Evolutionary conservation across 495 filamentous ascomycete species (phyloP).

Genomic region (Letharia columbiana): DNA sequence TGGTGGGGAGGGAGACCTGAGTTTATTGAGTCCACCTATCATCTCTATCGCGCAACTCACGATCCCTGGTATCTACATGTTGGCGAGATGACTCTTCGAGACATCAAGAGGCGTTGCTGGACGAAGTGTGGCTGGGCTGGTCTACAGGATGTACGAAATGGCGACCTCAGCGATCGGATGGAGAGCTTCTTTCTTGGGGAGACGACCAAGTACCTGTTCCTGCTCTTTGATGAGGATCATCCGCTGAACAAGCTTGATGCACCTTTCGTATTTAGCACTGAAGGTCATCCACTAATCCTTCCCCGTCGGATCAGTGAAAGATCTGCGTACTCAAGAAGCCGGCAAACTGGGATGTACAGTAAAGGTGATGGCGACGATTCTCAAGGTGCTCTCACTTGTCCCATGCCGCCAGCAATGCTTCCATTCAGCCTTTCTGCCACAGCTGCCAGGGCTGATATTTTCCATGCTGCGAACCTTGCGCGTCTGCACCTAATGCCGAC

Average conservation of each 20-base stretch:
- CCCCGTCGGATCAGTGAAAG: conserved; percentile 36
- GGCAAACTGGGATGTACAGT: neutral
- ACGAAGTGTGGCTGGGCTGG: conserved; percentile 92
- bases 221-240: conserved; percentile 79
- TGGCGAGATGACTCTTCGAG: conserved; percentile 87
- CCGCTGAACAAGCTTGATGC: conserved; percentile 80
- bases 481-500: conserved; percentile 68
- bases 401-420: conserved; percentile 44
- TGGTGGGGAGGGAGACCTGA: conserved; percentile 96
- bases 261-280: conserved; percentile 87
- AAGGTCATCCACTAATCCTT: conserved; percentile 88
- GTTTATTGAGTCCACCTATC: conserved; percentile 92
- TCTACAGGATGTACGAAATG: conserved; percentile 82
- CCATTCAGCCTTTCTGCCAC: conserved; percentile 68
- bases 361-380: neutral
- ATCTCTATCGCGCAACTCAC: conserved; percentile 83
- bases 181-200: conserved; percentile 98
- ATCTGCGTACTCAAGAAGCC: neutral
- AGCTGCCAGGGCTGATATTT: conserved; percentile 77
- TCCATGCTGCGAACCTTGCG: conserved; percentile 81
- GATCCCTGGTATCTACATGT: conserved; percentile 96
- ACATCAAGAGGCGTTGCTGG: conserved; percentile 86
- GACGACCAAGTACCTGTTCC: conserved; percentile 87
- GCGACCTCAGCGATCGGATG: conserved; percentile 90
- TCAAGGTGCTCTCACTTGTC: conserved; percentile 39